Conservation (phyloP, 805 yeast genomes). For the Wickerhamomyces strasburgensis region DNA sequence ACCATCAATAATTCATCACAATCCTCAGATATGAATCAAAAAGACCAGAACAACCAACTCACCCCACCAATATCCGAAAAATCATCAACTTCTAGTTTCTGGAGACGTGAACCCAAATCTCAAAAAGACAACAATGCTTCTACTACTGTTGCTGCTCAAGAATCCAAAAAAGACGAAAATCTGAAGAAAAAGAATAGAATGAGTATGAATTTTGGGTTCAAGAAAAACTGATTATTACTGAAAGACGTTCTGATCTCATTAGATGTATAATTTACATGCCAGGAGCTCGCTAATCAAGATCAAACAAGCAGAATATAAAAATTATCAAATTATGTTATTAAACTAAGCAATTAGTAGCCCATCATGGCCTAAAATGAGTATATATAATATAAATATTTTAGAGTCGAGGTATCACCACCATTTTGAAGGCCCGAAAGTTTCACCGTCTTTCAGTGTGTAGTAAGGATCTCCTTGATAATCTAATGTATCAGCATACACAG, state of each 20-base stretch:
- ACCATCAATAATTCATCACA: not conserved
- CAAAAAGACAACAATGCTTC: conserved; percentile 8
- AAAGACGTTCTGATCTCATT: too few species aligned
- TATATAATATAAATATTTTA: too few species aligned
- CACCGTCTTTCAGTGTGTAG: conserved; percentile 34
- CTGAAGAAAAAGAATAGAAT: conserved; percentile 21
- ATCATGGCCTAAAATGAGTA: too few species aligned
- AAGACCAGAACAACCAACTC: too few species aligned
- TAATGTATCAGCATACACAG: conserved; percentile 38
- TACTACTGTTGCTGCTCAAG: too few species aligned
- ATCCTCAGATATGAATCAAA: too few species aligned
- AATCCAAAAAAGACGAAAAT: conserved; percentile 3
- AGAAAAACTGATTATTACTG: conserved; percentile 1
- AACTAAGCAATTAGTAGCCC: too few species aligned
- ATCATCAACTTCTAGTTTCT: conserved; percentile 12
- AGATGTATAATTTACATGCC: too few species aligned
- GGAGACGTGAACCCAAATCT: conserved; percentile 15
- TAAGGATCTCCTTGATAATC: conserved; percentile 30
- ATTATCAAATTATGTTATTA: too few species aligned
- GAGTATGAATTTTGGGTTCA: conserved; percentile 22
- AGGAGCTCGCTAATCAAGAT: too few species aligned
- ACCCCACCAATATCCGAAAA: conserved; percentile 1
- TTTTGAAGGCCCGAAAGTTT: conserved; percentile 43
- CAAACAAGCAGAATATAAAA: too few species aligned
- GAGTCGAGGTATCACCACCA: conserved; percentile 49